phyloP scores from a whole-genome alignment of 306 rosid species.

The Malus sieversii region DNA sequence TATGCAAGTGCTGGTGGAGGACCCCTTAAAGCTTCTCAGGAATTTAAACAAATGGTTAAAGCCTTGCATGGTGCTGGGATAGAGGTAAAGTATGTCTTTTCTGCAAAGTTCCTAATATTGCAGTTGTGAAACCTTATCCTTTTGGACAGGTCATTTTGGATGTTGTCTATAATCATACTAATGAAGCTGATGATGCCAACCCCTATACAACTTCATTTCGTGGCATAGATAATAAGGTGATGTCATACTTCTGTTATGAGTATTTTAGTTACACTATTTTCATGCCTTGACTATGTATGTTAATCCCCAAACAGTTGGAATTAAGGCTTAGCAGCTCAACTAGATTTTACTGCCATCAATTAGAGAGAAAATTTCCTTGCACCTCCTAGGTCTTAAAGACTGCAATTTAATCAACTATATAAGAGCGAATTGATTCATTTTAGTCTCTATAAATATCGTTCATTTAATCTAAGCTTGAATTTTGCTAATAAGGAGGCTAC shows the following conservation, averaged over 20 bases:
- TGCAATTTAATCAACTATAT: background rate
- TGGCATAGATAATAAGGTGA: conserved; percentile 94
- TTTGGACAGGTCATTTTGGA: conserved; percentile 78
- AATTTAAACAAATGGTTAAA: conserved; percentile 90
- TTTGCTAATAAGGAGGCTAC: background rate
- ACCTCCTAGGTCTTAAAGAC: background rate
- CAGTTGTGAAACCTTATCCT: conserved; percentile 8
- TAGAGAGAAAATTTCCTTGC: background rate
- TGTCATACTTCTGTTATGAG: conserved; percentile 7
- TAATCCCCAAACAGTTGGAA: background rate
- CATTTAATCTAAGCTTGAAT: background rate
- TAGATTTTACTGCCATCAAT: background rate
- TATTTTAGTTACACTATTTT: background rate
- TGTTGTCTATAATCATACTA: conserved; percentile 94
- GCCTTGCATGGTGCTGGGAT: conserved; percentile 90
- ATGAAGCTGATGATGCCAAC: conserved; percentile 70
- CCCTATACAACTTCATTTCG: conserved; percentile 90
- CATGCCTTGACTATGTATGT: background rate
- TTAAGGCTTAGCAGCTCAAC: background rate
- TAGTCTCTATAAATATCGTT: background rate
- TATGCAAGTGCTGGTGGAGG: conserved; percentile 97
- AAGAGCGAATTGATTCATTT: background rate
- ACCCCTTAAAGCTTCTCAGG: conserved; percentile 72
- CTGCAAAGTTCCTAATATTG: conserved; percentile 4
- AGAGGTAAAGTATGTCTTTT: conserved; percentile 52